A percentile compares a stretch with the other conserved stretches of the same genome.
Conservation (phyloP, 106 monocot genomes). For the Dendrobium nobile region DNA sequence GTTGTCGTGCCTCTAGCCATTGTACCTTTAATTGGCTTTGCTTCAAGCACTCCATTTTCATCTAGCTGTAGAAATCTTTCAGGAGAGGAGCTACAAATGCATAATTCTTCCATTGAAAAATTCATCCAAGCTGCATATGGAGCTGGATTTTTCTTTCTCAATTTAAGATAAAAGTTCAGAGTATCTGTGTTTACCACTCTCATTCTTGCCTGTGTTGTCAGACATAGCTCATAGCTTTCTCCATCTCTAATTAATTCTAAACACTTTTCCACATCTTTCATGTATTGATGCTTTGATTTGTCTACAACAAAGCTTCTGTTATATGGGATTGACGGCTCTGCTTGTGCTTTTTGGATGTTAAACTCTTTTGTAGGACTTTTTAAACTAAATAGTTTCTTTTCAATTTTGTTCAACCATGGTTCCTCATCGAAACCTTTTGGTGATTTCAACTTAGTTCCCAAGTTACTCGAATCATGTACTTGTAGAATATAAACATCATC, state of each 20-base stretch:
- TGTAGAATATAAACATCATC: conserved; percentile 75
- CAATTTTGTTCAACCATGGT: conserved; percentile 62
- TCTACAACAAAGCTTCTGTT: conserved; percentile 44
- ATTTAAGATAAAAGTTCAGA: conserved; percentile 48
- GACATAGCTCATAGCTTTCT: conserved; percentile 91
- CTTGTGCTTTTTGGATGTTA: conserved; percentile 10
- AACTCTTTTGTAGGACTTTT: conserved; percentile 18
- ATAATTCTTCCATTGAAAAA: conserved; percentile 61
- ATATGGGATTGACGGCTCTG: not conserved
- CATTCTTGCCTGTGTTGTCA: conserved; percentile 82
- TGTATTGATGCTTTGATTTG: conserved; percentile 66
- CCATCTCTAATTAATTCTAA: conserved; percentile 77
- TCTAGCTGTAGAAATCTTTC: conserved; percentile 81
- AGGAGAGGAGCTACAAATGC: conserved; percentile 82
- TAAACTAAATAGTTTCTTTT: conserved; percentile 59
- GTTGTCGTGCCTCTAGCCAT: conserved; percentile 65
- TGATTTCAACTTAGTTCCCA: not conserved
- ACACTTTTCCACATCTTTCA: conserved; percentile 66
- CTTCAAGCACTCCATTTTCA: conserved; percentile 58
- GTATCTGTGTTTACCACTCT: conserved; percentile 34
- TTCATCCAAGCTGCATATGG: conserved; percentile 97
- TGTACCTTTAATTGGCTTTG: conserved; percentile 96
- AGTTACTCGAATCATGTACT: conserved; percentile 20
- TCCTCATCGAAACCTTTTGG: conserved; percentile 5
- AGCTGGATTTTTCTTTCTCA: conserved; percentile 82